Conservation (phyloP, 2,329 filamentous ascomycete species). For the Cytospora schulzeri region DNA sequence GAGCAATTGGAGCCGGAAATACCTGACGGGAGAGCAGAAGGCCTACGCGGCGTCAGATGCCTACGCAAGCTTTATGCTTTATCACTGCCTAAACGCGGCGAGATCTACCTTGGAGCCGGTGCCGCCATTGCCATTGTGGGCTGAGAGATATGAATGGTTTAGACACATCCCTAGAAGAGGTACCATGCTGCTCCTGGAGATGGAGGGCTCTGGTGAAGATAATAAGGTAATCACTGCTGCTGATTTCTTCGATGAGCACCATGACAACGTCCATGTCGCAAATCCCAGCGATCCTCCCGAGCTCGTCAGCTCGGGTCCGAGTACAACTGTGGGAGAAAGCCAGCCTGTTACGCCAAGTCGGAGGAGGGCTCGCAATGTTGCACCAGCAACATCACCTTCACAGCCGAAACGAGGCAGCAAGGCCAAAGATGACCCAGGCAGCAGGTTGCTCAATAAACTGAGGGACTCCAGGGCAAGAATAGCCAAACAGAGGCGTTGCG, state of each 20-base stretch:
- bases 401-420: background rate
- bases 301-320: background rate
- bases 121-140: slow-evolving; percentile 2
- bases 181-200: slow-evolving; percentile 2
- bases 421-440: background rate
- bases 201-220: background rate
- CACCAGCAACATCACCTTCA: background rate
- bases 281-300: background rate
- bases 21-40: slow-evolving; percentile 9
- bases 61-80: slow-evolving; percentile 11
- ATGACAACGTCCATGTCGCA: background rate
- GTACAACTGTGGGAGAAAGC: background rate
- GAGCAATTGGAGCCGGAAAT: slow-evolving; percentile 16
- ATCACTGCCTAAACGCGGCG: background rate
- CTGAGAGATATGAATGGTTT: slow-evolving; percentile 5
- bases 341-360: background rate
- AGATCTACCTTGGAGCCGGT: background rate
- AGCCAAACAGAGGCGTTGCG: slow-evolving; percentile 7
- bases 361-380: background rate
- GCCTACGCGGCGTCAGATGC: slow-evolving; percentile 9
- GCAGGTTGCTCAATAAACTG: background rate
- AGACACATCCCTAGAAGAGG: background rate
- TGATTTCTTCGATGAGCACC: background rate
- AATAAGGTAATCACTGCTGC: background rate
- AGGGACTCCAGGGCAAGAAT: slow-evolving; percentile 1